A percentile compares a stretch with the other conserved stretches of the same genome.
phyloP scores from a whole-genome alignment of 805 yeast genomes.

The Yarrowia hollandica region DNA sequence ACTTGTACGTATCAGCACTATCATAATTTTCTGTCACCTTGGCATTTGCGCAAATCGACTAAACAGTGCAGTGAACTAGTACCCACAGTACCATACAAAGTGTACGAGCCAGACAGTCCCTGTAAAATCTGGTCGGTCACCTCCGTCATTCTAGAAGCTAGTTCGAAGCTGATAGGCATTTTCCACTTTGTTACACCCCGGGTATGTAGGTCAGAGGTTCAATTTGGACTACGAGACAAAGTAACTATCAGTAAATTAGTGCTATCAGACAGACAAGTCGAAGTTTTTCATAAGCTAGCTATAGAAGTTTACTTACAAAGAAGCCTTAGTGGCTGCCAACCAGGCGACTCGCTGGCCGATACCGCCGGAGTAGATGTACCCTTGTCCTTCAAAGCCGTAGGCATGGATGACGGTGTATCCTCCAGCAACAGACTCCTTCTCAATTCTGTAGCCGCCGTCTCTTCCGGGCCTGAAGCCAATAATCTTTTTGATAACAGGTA shows the following conservation, averaged over 20 bases:
- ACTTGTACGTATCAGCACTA: too few species aligned
- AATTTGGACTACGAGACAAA: too few species aligned
- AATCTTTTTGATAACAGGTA: slow-evolving; percentile 45
- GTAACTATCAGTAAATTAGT: too few species aligned
- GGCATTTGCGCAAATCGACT: too few species aligned
- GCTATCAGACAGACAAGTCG: too few species aligned
- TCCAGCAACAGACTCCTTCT: slow-evolving; percentile 40
- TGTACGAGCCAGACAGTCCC: too few species aligned
- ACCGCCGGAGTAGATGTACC: slow-evolving; percentile 62
- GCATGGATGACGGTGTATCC: slow-evolving; percentile 51
- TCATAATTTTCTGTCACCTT: too few species aligned
- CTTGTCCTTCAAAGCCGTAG: slow-evolving; percentile 67
- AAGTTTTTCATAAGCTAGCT: too few species aligned
- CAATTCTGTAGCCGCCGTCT: slow-evolving; percentile 58
- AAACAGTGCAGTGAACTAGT: too few species aligned
- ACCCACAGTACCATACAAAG: too few species aligned
- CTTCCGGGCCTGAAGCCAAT: slow-evolving; percentile 72
- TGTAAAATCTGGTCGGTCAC: background rate
- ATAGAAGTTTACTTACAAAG: slow-evolving; percentile 1
- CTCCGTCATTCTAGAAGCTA: background rate
- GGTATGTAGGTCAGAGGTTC: too few species aligned
- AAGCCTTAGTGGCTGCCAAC: slow-evolving; percentile 16
- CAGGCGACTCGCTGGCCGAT: slow-evolving; percentile 47
- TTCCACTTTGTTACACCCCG: background rate
- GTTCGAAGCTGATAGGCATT: background rate